These are phyloP conservation scores for Venturia effusa DNA, from an alignment of 2,329 filamentous ascomycete genomes.

Conservation along the genomic window DNA sequence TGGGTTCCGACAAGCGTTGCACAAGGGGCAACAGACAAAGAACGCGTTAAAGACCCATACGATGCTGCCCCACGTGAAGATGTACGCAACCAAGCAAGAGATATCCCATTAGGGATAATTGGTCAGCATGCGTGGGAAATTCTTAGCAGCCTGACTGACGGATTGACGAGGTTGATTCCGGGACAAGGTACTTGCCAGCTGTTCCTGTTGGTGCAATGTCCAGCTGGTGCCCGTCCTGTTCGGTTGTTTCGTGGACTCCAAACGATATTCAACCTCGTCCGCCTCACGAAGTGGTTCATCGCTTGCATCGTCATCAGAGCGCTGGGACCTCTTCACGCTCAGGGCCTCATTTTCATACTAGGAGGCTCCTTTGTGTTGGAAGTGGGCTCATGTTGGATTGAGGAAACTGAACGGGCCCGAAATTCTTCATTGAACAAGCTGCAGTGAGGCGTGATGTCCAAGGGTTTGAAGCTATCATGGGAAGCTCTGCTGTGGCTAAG, in stretches of 20 bases:
- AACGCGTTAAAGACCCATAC: slow-evolving; percentile 46
- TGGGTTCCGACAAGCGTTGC: slow-evolving; percentile 42
- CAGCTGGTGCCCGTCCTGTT: slow-evolving; percentile 29
- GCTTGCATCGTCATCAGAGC: neutral
- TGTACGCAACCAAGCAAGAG: slow-evolving; percentile 42
- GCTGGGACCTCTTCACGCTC: neutral
- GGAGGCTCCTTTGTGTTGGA: slow-evolving; percentile 2
- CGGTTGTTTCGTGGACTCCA: slow-evolving; percentile 35
- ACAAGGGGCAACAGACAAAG: slow-evolving; percentile 52
- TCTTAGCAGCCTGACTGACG: slow-evolving; percentile 22
- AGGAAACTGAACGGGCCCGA: slow-evolving; percentile 12
- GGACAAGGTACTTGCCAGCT: slow-evolving; percentile 19
- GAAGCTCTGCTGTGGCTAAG: neutral
- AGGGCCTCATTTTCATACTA: neutral
- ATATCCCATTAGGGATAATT: slow-evolving; percentile 46
- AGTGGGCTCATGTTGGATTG: slow-evolving; percentile 12
- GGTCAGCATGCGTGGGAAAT: slow-evolving; percentile 38
- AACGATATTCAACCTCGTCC: slow-evolving; percentile 17
- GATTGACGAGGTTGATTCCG: slow-evolving; percentile 23
- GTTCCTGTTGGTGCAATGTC: slow-evolving; percentile 5
- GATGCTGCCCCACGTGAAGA: slow-evolving; percentile 41
- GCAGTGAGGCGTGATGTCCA: neutral
- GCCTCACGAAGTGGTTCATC: neutral
- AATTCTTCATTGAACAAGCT: neutral
- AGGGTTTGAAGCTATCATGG: neutral